Evolutionary conservation across 1,284 basidiomycete species (phyloP), one percentile per base, ranked within the genome.

Genomic region (Nidula niveotomentosa): DNA sequence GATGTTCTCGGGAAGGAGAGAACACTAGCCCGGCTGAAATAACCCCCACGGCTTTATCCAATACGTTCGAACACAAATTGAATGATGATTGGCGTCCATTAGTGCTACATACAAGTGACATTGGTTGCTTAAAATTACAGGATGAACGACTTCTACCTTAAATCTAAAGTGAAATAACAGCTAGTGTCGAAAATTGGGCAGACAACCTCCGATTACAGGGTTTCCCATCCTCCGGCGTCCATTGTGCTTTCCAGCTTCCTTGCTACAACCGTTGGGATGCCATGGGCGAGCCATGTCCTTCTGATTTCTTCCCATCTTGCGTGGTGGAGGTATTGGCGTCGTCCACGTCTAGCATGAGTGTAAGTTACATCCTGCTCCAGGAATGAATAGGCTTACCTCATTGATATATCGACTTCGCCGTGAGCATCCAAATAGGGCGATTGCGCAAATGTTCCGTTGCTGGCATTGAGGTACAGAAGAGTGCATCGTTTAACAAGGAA

Each of bases 391-490:
- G 35, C 81, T 66, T 69, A 94, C 91, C 94, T 85, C 85, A 98
- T 92, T 0, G 91, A 93, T 13, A 92, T 79, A 69, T 99, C 97
- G 3, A 94, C 84, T 69, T 99, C 96, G 0, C 97, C 97, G 60
- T 99, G 96, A 3, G 86, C 85, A 63, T 99, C 97, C 44, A 99
- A 80, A 67, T 98, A 99, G 0, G 97, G 96, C 47, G 95, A 93
- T 18, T 87, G 85, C 1, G 85, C 82, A 71, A 97, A 98, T 3
- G 91, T 86, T 8, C 96, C 97, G 54, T 91, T 94, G 56, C 88
- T 89, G 33, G 90, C 88, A 65, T 95, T 96, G 4, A 99, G 80
- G 67, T 94, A 95, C n/a, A 99, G 70, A 46, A 98, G 68, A n/a
- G 90, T 85, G 72, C 96, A 98, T 48, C 93, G 86, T 69, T 96